Conservation (phyloP, 2,329 filamentous ascomycete species). For the Chaetomiaceae sp. region DNA sequence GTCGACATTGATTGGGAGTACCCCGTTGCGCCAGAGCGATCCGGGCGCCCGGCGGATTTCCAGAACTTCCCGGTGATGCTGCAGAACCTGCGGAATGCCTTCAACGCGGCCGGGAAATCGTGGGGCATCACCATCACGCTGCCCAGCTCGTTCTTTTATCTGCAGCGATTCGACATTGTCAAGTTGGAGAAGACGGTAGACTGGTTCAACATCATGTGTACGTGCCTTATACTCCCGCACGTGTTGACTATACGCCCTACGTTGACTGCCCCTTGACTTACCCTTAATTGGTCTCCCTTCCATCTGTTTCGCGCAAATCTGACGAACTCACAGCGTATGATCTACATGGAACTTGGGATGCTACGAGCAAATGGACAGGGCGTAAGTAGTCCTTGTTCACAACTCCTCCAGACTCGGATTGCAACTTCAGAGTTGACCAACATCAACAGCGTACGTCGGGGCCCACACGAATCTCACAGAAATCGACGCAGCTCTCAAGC, state of each 20-base stretch:
- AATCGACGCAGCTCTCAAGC: conserved; percentile 39
- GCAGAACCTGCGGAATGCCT: too few relatives aligned
- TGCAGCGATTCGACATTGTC: conserved; percentile 27
- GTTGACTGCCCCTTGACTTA: too few relatives aligned
- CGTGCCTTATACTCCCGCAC: too few relatives aligned
- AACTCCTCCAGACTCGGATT: too few relatives aligned
- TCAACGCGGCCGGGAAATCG: too few relatives aligned
- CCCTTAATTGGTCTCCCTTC: too few relatives aligned
- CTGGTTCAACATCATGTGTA: conserved; percentile 41
- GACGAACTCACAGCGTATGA: too few relatives aligned
- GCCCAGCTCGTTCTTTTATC: conserved; percentile 29
- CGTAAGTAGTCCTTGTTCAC: too few relatives aligned
- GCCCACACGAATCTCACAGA: conserved; percentile 46
- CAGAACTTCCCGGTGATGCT: conserved; percentile 19
- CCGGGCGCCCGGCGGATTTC: conserved; percentile 25
- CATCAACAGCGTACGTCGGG: conserved; percentile 23
- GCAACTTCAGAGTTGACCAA: neutral
- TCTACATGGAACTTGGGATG: too few relatives aligned
- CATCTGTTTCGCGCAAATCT: too few relatives aligned
- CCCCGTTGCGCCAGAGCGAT: conserved; percentile 29
- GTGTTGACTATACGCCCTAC: too few relatives aligned
- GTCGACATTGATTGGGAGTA: conserved; percentile 31
- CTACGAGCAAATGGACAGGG: too few relatives aligned
- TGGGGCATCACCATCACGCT: conserved; percentile 27
- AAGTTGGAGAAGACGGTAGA: conserved; percentile 29